Base-by-base conservation (phyloP, 1,284 basidiomycete genomes). In the Rhodotorula glutinis region DNA sequence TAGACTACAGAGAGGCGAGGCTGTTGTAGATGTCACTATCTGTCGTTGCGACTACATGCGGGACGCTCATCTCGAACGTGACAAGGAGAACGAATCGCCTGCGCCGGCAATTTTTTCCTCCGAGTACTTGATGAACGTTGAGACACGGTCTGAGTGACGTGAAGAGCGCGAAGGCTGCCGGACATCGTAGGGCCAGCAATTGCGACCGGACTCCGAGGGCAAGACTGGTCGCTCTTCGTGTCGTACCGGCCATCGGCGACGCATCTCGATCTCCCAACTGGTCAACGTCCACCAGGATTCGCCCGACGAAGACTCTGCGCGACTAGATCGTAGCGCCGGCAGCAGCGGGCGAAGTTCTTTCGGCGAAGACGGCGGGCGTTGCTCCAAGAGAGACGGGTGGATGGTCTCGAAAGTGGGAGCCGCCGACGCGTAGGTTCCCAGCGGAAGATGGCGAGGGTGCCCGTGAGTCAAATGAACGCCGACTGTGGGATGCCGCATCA, bases 321-420 rank as follows among this genome's bases (percentile, higher is more conserved):
- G 25, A 4, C 25, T 51, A 1, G 49, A 10, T n/a, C 25, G 21
- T 9, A 51, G 3, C 10, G 11, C 16, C 25, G 49, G 25, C 25
- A 51, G 27, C n/a, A 51, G 13, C 14, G 27, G 49, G 11, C 11
- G 49, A 3, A 51, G 25, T 11, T 16, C 16, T 27, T 27, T 27
- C 25, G 49, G 49, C 49, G 25, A 51, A 0, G 25, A 27, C 9
- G 54, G 19, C 0, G 19, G n/a, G 3, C 52, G 55, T 21, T 60
- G 66, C 3, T 25, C 23, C 17, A 53, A 27, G 41, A 67, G 29
- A 2, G 62, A 64, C 8, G 44, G 21, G 55, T 67, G 66, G 16
- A 58, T 23, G 30, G 7, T 27, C 21, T 67, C 43, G 38, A 51
- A 52, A 4, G 66, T 67, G 21, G n/a, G 49, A 2, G 14, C 16